Base-by-base conservation (phyloP, 129 eudicot species). In the Flaveria linearis region DNA sequence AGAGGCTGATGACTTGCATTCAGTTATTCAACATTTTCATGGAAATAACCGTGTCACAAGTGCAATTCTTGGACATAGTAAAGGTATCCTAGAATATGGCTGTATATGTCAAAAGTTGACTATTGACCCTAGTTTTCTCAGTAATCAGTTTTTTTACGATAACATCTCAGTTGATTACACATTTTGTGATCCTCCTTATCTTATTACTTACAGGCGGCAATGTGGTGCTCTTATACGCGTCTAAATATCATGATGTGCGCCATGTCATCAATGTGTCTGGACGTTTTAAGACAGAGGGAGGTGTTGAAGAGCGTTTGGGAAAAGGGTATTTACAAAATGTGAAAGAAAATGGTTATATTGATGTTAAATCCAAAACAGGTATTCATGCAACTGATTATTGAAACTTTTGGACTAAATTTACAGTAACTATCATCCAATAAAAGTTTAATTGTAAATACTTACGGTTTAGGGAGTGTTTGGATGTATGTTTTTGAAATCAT, bases 21-120 rank as follows among this genome's bases (percentile, higher is more conserved):
- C 88, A 62, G 90, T 87, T 67, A 81, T 92, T 28, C 83, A 92
- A 76, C 80, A 92, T 57, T 87, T 92, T 62, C 71, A 53, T n/a
- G 85, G 82, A 67, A 69, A 52, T 47, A 81, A 81, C 14, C 91
- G 91, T 64, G 74, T 47, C 42, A 82, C 84, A 77, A 60, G 68
- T 78, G 86, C 91, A 61, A 81, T 92, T 56, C 81, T 92, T 36
- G 96, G 97, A 73, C 97, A 92, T 61, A 91, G 95, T 79, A 91
- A 91, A 91, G 96, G 97, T 89, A 69, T 17, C 46, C 62, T 58
- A 60, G 15, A 36, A 46, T 26, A 46, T 9, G 69, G 69, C 8
- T 28, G 20, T 63, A 30, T 20, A 33, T 26, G 45, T 10, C 39
- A 60, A 63, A 63, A 1, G 2, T 33, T 17, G 63, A 18, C 33